Conservation (phyloP, 2,329 filamentous ascomycete species). For the Penicillium griseofulvum region DNA sequence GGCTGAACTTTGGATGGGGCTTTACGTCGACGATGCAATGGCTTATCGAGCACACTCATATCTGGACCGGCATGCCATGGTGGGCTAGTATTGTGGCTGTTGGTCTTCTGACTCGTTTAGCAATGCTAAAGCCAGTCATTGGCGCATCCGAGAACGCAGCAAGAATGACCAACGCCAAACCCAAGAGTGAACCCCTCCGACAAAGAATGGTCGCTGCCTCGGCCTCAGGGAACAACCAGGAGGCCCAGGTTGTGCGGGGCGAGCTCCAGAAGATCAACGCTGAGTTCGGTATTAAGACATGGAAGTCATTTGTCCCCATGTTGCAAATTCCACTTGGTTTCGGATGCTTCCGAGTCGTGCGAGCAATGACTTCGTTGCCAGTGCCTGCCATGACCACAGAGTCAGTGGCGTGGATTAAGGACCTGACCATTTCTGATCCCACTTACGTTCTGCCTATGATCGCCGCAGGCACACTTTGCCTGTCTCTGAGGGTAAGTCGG, state of each 20-base stretch:
- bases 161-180: constrained; percentile 60
- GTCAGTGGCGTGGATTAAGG: constrained; percentile 72
- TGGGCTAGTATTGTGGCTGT: constrained; percentile 69
- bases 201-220: constrained; percentile 52
- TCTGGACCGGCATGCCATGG: constrained; percentile 76
- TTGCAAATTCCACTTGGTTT: constrained; percentile 70
- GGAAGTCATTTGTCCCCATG: constrained; percentile 55
- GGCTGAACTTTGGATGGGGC: constrained; percentile 84
- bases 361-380: constrained; percentile 71
- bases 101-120: constrained; percentile 62
- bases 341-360: constrained; percentile 75
- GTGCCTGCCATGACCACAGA: constrained; percentile 74
- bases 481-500: constrained; percentile 57
- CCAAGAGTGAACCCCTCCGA: constrained; percentile 56
- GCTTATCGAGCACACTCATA: constrained; percentile 76
- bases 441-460: constrained; percentile 68
- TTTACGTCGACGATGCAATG: constrained; percentile 72
- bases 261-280: constrained; percentile 55
- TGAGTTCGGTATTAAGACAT: constrained; percentile 54
- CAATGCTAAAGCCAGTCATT: constrained; percentile 65
- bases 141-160: constrained; percentile 61
- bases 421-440: constrained; percentile 75
- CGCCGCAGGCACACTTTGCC: constrained; percentile 57
- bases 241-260: constrained; percentile 46
- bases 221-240: constrained; percentile 47